These are phyloP conservation scores for Coemansia sp. DNA, from an alignment of 192 early-diverging fungal genomes.

Conservation along the genomic window DNA sequence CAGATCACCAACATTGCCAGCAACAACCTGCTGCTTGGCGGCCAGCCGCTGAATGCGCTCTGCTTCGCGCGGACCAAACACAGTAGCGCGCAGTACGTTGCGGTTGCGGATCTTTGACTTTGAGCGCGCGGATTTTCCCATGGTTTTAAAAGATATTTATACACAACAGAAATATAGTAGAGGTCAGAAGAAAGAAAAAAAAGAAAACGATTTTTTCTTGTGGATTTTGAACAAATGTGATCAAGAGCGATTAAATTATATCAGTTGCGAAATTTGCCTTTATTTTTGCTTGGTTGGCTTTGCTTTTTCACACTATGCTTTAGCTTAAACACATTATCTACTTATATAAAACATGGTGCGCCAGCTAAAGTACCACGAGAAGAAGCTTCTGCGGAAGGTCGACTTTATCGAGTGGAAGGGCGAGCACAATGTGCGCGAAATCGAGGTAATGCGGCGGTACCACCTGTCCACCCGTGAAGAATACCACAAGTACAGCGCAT, in stretches of 20 bases:
- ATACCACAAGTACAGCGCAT: conserved; percentile 70
- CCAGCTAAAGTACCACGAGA: conserved; percentile 90
- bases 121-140: conserved; percentile 47
- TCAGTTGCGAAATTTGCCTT: background rate
- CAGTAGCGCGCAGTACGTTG: conserved; percentile 28
- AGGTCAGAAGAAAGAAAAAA: background rate
- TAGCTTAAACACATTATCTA: background rate
- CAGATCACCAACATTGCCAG: conserved; percentile 11
- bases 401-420: conserved; percentile 91
- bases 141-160: conserved; percentile 6
- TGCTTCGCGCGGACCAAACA: conserved; percentile 44
- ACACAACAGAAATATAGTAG: background rate
- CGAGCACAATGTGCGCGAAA: conserved; percentile 78
- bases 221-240: too few relatives aligned
- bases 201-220: background rate
- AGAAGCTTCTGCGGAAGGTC: conserved; percentile 93
- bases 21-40: conserved; percentile 24
- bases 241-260: background rate
- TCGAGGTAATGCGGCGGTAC: conserved; percentile 83
- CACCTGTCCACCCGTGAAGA: conserved; percentile 87
- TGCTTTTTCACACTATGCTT: background rate
- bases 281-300: background rate
- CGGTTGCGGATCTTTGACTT: conserved; percentile 46
- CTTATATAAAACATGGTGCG: conserved; percentile 48
- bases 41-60: conserved; percentile 49